Conservation (phyloP, 2,329 filamentous ascomycete species). For the Penicillium sp. region DNA sequence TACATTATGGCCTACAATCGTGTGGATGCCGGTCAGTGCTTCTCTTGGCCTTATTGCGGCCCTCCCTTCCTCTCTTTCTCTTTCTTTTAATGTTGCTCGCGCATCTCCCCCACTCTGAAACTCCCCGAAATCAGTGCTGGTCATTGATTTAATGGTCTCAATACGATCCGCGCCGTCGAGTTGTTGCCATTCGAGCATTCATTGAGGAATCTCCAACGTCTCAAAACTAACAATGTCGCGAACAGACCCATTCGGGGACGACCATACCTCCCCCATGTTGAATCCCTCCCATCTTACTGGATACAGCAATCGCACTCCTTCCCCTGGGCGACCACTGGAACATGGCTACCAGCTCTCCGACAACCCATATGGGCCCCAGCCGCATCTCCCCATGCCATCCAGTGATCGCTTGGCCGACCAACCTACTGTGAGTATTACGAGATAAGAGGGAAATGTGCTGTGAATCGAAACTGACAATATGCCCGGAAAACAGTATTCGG, state of each 20-base stretch:
- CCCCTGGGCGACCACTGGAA: conserved; percentile 64
- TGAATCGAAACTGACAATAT: conserved; percentile 5
- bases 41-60: conserved; percentile 4
- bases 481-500: conserved; percentile 51
- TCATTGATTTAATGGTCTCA: conserved; percentile 1
- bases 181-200: not conserved
- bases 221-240: conserved; percentile 19
- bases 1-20: conserved; percentile 58
- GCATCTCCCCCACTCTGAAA: not conserved
- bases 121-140: not conserved
- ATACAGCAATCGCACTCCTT: conserved; percentile 54
- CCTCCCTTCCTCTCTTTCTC: conserved; percentile 8
- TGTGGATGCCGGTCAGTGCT: conserved; percentile 50
- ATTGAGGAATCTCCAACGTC: not conserved
- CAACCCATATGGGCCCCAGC: conserved; percentile 54
- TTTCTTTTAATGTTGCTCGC: conserved; percentile 1
- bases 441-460: not conserved
- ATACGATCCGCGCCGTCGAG: not conserved
- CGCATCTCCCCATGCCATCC: conserved; percentile 59
- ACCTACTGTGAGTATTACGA: conserved; percentile 60
- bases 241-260: conserved; percentile 38
- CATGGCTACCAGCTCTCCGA: conserved; percentile 72
- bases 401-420: conserved; percentile 74
- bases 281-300: conserved; percentile 44
- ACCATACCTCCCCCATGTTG: conserved; percentile 38